Conservation (phyloP, 1,284 basidiomycete species). For the Rhodotorula sp. region DNA sequence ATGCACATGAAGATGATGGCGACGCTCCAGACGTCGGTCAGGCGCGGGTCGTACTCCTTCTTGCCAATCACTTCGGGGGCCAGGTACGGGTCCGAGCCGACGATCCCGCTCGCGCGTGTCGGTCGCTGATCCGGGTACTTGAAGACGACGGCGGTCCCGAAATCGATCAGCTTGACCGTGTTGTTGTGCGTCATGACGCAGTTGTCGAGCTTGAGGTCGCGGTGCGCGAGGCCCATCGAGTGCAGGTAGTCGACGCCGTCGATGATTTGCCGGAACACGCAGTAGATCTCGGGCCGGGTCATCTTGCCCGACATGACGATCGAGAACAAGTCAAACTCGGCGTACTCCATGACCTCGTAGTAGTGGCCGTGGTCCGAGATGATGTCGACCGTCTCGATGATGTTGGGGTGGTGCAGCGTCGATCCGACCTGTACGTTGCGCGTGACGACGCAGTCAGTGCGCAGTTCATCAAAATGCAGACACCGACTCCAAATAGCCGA, state of each 20-base stretch:
- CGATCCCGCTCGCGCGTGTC: constrained; percentile 80
- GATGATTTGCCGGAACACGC: constrained; percentile 97
- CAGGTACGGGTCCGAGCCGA: constrained; percentile 96
- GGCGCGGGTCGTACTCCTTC: constrained; percentile 86
- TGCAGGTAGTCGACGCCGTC: constrained; percentile 98
- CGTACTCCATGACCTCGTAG: constrained; percentile 99
- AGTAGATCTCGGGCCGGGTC: constrained; percentile 96
- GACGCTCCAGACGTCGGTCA: constrained; percentile 97
- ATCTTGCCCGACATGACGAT: constrained; percentile 99
- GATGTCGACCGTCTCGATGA: constrained; percentile 98
- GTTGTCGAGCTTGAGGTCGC: constrained; percentile 98
- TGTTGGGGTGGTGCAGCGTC: constrained; percentile 90
- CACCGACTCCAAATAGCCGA: not conserved
- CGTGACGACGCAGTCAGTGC: not conserved
- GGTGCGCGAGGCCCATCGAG: constrained; percentile 93
- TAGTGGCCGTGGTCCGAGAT: constrained; percentile 96
- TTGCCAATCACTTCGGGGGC: constrained; percentile 87
- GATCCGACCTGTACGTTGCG: constrained; percentile 63
- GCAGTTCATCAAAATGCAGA: too few relatives aligned
- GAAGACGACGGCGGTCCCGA: constrained; percentile 98
- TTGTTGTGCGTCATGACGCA: constrained; percentile 96
- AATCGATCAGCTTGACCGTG: constrained; percentile 98
- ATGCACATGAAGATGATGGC: constrained; percentile 99
- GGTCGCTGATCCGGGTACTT: constrained; percentile 90
- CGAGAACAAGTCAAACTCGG: constrained; percentile 95